These are phyloP conservation scores for Diplodia scrobiculata DNA, from an alignment of 2,329 filamentous ascomycete genomes.

Conservation along the genomic window DNA sequence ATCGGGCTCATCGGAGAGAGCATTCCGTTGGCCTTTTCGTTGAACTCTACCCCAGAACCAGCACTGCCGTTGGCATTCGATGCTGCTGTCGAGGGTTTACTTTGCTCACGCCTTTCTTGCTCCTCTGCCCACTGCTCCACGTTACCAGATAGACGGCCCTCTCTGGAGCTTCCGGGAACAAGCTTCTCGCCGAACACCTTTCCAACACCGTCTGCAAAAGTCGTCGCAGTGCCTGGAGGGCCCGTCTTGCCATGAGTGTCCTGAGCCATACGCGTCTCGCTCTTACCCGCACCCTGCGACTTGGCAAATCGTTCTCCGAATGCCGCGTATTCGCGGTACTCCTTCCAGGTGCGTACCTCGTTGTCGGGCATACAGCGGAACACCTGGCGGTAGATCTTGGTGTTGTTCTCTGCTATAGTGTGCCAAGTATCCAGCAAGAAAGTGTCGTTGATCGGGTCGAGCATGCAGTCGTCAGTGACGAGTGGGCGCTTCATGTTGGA, in stretches of 20 bases:
- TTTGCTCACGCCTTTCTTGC: constrained; percentile 39
- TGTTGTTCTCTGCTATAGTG: constrained; percentile 87
- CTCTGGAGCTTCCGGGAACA: constrained; percentile 4
- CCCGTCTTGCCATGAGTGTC: constrained; percentile 54
- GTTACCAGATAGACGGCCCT: constrained; percentile 33
- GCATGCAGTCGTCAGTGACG: constrained; percentile 90
- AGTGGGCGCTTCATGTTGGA: constrained; percentile 71
- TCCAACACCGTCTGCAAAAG: constrained; percentile 34
- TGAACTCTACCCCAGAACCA: constrained; percentile 25
- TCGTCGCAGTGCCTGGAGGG: constrained; percentile 46
- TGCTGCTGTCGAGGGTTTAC: constrained; percentile 22
- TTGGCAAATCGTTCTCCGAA: constrained; percentile 79
- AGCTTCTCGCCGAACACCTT: constrained; percentile 29
- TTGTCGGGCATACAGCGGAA: constrained; percentile 98
- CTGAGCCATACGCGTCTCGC: constrained; percentile 53
- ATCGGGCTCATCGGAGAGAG: constrained; percentile 36
- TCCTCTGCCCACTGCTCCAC: constrained; percentile 46
- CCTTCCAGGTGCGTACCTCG: constrained; percentile 88
- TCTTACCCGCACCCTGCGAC: constrained; percentile 59
- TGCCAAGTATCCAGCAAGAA: constrained; percentile 92
- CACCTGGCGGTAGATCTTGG: constrained; percentile 86
- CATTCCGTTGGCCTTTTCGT: constrained; percentile 43
- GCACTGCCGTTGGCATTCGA: constrained; percentile 22
- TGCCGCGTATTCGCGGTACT: constrained; percentile 80
- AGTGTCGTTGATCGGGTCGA: constrained; percentile 75